Percentiles rank a stretch among this genome's conserved stretches.
These are phyloP conservation scores for Crithidia mellificae DNA, from an alignment of 208 protist genomes.

Conservation along the genomic window DNA sequence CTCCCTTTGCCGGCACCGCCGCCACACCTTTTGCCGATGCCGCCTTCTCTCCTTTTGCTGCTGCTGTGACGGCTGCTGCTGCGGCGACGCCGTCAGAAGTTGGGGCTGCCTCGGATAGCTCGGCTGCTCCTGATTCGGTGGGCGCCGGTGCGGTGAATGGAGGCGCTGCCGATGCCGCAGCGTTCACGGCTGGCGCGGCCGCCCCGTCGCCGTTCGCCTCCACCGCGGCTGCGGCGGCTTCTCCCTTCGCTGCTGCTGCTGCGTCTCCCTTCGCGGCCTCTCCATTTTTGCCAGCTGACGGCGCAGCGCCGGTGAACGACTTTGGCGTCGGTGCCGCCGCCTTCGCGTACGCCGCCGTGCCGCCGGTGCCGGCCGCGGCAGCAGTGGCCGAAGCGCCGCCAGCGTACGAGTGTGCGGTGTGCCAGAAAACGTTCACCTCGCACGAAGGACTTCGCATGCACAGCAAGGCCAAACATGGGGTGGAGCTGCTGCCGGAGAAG, in stretches of 20 bases:
- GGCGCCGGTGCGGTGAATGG: too few species aligned
- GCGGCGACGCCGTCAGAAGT: background rate
- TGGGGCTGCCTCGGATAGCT: background rate
- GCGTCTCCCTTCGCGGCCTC: constrained; percentile 19
- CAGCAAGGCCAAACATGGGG: constrained; percentile 75
- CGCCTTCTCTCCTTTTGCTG: constrained; percentile 45
- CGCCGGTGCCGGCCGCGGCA: constrained; percentile 9
- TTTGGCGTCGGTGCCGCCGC: background rate
- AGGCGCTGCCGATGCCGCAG: too few species aligned
- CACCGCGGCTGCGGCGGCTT: constrained; percentile 17
- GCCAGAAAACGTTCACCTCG: constrained; percentile 63
- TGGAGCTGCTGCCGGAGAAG: constrained; percentile 46
- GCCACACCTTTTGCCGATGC: constrained; percentile 43
- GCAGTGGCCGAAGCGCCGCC: constrained; percentile 18
- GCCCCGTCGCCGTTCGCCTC: constrained; percentile 43
- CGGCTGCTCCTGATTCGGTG: too few species aligned
- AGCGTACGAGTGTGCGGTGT: constrained; percentile 60
- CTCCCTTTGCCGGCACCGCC: constrained; percentile 39
- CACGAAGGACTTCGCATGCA: constrained; percentile 78
- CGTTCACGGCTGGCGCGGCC: background rate
- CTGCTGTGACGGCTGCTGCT: constrained; percentile 9
- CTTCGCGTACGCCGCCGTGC: background rate
- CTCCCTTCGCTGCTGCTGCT: constrained; percentile 38
- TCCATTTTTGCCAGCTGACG: constrained; percentile 15
- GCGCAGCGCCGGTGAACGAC: background rate